These are phyloP conservation scores for Furcasterigmium furcatum DNA, from an alignment of 2,329 filamentous ascomycete species.

Conservation along the genomic window DNA sequence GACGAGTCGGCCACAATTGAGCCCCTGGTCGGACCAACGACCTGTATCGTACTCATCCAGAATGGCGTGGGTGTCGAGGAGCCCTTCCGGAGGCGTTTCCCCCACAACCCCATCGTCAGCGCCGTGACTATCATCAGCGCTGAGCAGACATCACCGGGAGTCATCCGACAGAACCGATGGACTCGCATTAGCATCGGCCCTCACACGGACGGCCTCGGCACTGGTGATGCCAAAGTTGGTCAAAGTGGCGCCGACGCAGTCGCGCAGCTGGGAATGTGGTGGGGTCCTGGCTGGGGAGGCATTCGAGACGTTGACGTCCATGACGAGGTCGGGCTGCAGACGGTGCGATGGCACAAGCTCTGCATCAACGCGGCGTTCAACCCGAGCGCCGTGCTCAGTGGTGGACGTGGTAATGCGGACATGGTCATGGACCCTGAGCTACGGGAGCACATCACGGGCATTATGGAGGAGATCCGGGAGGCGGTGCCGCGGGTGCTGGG, in stretches of 20 bases:
- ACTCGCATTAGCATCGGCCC: constrained; percentile 68
- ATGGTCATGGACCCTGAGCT: constrained; percentile 65
- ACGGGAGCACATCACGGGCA: constrained; percentile 55
- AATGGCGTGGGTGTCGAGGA: constrained; percentile 70
- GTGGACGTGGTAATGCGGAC: constrained; percentile 60
- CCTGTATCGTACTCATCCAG: constrained; percentile 65
- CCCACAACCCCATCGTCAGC: constrained; percentile 56
- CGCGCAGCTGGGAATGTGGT: constrained; percentile 45
- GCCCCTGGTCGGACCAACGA: constrained; percentile 51
- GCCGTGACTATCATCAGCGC: constrained; percentile 69
- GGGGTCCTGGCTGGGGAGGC: constrained; percentile 48
- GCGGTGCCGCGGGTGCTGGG: constrained; percentile 63
- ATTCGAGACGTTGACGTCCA: constrained; percentile 64
- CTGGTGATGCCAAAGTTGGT: constrained; percentile 25
- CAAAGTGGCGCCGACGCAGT: constrained; percentile 38
- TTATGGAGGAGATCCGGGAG: constrained; percentile 68
- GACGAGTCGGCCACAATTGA: constrained; percentile 61
- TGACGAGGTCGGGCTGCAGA: constrained; percentile 63
- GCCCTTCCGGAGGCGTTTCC: constrained; percentile 62
- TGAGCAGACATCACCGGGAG: constrained; percentile 60
- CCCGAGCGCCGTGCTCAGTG: constrained; percentile 65
- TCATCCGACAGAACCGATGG: constrained; percentile 70
- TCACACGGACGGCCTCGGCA: constrained; percentile 50
- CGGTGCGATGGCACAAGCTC: constrained; percentile 73
- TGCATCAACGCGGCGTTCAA: constrained; percentile 77